Evolutionary conservation across 257 asterid species (phyloP).

Genomic region (Solanum dulcamara): DNA sequence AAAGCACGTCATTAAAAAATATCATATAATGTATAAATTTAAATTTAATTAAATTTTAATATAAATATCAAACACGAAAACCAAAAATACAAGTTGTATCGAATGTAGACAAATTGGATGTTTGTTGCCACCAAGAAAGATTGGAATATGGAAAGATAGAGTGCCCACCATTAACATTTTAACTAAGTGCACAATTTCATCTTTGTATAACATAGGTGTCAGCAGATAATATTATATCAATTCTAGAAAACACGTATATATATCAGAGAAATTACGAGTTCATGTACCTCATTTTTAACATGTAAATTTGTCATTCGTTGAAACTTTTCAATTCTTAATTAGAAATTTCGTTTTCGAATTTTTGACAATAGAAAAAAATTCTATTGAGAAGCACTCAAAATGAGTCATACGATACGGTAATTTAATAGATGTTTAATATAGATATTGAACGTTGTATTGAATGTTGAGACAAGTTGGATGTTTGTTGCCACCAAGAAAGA

Average conservation of each 20-base stretch:
- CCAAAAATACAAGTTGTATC: too few species aligned
- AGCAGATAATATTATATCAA: too few species aligned
- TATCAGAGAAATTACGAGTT: too few species aligned
- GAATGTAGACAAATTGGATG: background rate
- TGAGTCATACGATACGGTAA: background rate
- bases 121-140: background rate
- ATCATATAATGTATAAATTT: too few species aligned
- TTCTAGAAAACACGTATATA: too few species aligned
- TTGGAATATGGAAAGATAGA: background rate
- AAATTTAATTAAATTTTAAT: too few species aligned
- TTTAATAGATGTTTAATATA: too few species aligned
- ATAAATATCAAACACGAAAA: too few species aligned
- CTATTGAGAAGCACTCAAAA: background rate
- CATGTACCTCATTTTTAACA: background rate
- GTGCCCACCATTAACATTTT: background rate
- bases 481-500: background rate
- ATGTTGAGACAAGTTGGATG: background rate
- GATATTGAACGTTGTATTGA: background rate
- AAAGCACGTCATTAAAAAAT: background rate
- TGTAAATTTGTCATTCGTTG: background rate
- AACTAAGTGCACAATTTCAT: too few species aligned
- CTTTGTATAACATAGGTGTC: too few species aligned
- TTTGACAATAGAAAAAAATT: accelerated
- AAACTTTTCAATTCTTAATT: accelerated
- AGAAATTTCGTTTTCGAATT: background rate